A percentile compares a stretch with the other conserved stretches of the same genome.
Evolutionary conservation across 306 rosid species (phyloP).

Genomic region (Sicyos edulis): DNA sequence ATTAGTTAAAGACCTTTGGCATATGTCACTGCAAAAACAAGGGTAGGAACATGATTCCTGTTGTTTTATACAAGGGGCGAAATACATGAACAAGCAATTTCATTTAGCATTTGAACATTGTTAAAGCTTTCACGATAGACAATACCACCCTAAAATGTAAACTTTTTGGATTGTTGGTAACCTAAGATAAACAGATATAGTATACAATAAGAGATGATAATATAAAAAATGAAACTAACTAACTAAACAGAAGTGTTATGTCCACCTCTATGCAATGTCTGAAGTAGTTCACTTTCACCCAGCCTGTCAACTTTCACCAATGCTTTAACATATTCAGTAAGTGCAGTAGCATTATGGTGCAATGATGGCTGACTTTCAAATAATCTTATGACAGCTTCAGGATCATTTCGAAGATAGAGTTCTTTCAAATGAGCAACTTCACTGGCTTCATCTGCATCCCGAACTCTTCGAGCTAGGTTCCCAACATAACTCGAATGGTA

Average conservation of each 20-base stretch:
- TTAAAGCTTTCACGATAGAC: neutral
- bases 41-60: neutral
- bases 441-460: constrained; percentile 65
- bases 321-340: constrained; percentile 79
- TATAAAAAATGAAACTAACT: neutral
- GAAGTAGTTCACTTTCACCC: constrained; percentile 73
- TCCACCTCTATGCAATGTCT: constrained; percentile 72
- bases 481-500: constrained; percentile 74
- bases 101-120: neutral
- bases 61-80: neutral
- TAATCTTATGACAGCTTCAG: constrained; percentile 76
- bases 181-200: neutral
- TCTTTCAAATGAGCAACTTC: constrained; percentile 75
- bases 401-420: constrained; percentile 61
- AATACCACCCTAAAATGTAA: neutral
- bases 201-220: neutral
- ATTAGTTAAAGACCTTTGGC: neutral
- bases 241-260: neutral
- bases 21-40: neutral
- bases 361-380: constrained; percentile 84
- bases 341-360: constrained; percentile 59
- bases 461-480: constrained; percentile 57
- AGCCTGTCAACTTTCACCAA: constrained; percentile 70
- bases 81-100: neutral
- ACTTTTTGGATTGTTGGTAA: neutral